Conservation (phyloP, 2,329 filamentous ascomycete species). For the Xylaria sp. region DNA sequence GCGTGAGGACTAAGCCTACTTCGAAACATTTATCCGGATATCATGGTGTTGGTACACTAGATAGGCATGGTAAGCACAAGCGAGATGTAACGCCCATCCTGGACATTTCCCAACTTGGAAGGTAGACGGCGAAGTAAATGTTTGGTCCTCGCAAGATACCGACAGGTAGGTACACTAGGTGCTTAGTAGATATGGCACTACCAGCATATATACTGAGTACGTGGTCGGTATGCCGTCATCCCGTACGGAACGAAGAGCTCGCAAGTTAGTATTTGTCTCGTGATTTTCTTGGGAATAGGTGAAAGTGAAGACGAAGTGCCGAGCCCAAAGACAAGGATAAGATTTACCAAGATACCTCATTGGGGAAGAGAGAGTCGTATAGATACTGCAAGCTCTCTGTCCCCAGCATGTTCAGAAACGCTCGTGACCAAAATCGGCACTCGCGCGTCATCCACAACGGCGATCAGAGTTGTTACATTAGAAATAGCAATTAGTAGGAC, state of each 20-base stretch:
- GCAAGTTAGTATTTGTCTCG: not conserved
- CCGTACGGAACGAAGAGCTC: not conserved
- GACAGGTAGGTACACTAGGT: not conserved
- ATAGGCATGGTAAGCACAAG: conserved; percentile 25
- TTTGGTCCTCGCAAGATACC: not conserved
- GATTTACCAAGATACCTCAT: not conserved
- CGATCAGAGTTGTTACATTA: not conserved
- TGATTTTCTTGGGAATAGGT: not conserved
- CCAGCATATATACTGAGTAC: not conserved
- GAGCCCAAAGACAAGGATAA: not conserved
- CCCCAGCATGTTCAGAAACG: conserved; percentile 20
- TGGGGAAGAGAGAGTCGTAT: not conserved
- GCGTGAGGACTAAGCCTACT: conserved; percentile 28
- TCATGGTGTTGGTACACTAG: not conserved
- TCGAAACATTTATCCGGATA: conserved; percentile 19
- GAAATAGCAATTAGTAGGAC: not conserved
- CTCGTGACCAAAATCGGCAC: conserved; percentile 20
- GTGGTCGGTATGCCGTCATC: not conserved
- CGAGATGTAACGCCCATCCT: conserved; percentile 20
- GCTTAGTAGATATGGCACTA: not conserved
- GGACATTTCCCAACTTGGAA: conserved; percentile 27
- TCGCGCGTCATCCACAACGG: not conserved
- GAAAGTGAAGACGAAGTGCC: not conserved
- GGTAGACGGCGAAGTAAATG: conserved; percentile 24
- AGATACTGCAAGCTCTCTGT: not conserved